Evolutionary conservation across 1,139 yeast genomes (phyloP).

Genomic region (Pichia sp.): DNA sequence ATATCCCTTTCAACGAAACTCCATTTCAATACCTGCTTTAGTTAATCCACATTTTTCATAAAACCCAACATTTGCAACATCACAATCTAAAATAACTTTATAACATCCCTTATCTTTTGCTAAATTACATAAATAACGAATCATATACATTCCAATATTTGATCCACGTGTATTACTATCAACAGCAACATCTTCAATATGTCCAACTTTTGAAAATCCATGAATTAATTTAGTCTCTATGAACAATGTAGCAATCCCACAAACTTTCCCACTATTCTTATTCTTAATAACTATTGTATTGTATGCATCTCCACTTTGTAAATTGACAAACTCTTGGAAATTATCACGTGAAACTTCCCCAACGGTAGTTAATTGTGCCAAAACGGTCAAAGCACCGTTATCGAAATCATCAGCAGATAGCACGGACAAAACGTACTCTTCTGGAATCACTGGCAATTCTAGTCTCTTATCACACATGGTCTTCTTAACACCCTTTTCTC

Average conservation of each 20-base stretch:
- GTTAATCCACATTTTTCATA: conserved; percentile 79
- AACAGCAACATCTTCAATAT: conserved; percentile 92
- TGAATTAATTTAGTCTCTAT: conserved; percentile 67
- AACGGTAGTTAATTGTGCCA: conserved; percentile 56
- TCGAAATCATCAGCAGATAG: conserved; percentile 20
- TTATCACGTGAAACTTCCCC: conserved; percentile 41
- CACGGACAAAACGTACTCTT: conserved; percentile 37
- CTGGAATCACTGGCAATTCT: conserved; percentile 36
- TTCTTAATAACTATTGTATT: conserved; percentile 47
- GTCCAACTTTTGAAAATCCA: conserved; percentile 81
- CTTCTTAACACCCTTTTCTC: too few species aligned
- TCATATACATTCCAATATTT: conserved; percentile 64
- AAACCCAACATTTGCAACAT: conserved; percentile 70
- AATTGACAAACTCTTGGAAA: conserved; percentile 31
- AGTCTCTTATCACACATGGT: neutral
- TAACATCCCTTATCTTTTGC: conserved; percentile 68
- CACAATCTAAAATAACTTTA: conserved; percentile 86
- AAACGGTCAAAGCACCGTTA: conserved; percentile 44
- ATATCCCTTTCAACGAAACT: too few species aligned
- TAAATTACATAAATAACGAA: conserved; percentile 52
- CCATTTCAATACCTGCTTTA: conserved; percentile 74
- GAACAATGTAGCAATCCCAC: conserved; percentile 45
- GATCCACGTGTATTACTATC: conserved; percentile 73
- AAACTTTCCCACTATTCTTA: conserved; percentile 30
- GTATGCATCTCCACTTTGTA: conserved; percentile 37